Conservation (phyloP, 768 basidiomycete genomes). For the Pleurotus tuber-regium region DNA sequence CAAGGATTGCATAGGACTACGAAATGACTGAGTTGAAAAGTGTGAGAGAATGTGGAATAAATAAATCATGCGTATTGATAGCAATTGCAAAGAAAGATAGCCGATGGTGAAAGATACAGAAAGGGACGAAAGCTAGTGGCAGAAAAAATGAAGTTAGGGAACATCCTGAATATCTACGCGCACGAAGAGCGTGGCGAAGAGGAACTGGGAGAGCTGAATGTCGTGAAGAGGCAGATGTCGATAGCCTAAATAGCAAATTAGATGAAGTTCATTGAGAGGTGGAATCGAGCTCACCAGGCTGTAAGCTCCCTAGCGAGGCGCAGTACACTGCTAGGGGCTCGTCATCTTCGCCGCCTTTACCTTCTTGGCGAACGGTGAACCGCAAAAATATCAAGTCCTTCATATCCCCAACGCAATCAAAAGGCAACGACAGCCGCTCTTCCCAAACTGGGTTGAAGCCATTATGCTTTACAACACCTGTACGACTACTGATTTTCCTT, state of each 20-base stretch:
- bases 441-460: slow-evolving; percentile 95
- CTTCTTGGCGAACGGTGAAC: slow-evolving; percentile 73
- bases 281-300: slow-evolving; percentile 70
- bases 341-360: slow-evolving; percentile 47
- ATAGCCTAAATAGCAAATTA: slow-evolving; percentile 68
- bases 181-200: slow-evolving; percentile 94
- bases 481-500: slow-evolving; percentile 52
- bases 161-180: slow-evolving; percentile 46
- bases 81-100: neutral
- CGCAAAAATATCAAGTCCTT: slow-evolving; percentile 82
- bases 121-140: neutral
- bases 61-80: neutral
- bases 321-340: slow-evolving; percentile 78
- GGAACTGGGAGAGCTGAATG: slow-evolving; percentile 78
- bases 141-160: neutral
- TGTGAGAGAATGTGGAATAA: neutral
- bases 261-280: too few relatives aligned
- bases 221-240: slow-evolving; percentile 95
- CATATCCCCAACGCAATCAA: slow-evolving; percentile 78
- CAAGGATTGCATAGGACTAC: too few relatives aligned
- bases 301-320: slow-evolving; percentile 69
- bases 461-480: slow-evolving; percentile 77
- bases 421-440: slow-evolving; percentile 65
- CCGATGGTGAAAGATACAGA: neutral
- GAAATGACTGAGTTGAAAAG: too few relatives aligned